phyloP scores from a whole-genome alignment of 192 early-diverging fungal genomes.

The Piromyces finnis region DNA sequence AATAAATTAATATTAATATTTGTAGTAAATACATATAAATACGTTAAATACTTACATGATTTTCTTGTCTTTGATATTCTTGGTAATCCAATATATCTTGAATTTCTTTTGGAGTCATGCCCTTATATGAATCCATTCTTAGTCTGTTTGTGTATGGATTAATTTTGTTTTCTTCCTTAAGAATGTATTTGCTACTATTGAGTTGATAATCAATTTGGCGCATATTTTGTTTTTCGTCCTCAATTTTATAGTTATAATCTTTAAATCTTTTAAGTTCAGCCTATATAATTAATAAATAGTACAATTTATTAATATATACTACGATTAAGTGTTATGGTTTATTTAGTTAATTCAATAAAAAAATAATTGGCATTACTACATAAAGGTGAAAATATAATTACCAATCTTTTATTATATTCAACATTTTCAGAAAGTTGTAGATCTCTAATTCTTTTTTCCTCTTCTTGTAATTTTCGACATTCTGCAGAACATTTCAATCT shows the following conservation, averaged over 20 bases:
- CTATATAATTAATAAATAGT: not conserved
- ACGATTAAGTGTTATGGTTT: no score
- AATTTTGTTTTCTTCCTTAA: not conserved
- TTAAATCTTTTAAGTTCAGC: not conserved
- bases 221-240: not conserved
- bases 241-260: not conserved
- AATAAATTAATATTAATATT: no score
- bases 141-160: conserved; percentile 8
- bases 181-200: not conserved
- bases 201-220: not conserved
- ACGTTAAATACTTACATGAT: conserved; percentile 12
- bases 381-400: no score
- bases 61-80: conserved; percentile 22
- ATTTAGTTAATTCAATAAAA: no score
- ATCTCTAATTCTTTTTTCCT: not conserved
- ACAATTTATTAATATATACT: no score
- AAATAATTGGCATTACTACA: no score
- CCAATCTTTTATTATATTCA: not conserved
- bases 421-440: not conserved
- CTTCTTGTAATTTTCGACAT: not conserved
- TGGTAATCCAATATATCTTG: conserved; percentile 14
- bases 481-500: not conserved
- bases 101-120: conserved; percentile 24
- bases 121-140: conserved; percentile 36
- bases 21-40: no score